Conservation (phyloP, 169 alveolate species). For the Plasmodium reichenowi region DNA sequence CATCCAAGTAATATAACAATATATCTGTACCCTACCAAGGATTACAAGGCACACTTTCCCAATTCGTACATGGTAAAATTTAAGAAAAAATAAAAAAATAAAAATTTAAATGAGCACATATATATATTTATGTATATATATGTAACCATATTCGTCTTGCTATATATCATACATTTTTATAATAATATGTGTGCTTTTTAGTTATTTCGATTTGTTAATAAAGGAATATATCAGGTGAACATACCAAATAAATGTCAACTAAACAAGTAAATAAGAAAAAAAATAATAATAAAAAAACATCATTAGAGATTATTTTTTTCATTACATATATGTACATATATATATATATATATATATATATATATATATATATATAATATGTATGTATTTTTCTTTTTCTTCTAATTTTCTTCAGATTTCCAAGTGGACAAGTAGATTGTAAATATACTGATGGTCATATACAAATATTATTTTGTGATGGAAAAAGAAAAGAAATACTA, state of each 20-base stretch:
- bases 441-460: slow-evolving; percentile 75
- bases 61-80: slow-evolving; percentile 68
- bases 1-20: slow-evolving; percentile 50
- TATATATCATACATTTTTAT: not conserved
- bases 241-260: slow-evolving; percentile 71
- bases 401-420: slow-evolving; percentile 50
- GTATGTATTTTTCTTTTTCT: not conserved
- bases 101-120: not conserved
- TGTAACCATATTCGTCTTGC: not conserved
- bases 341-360: not conserved
- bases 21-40: slow-evolving; percentile 70
- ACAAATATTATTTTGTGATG: slow-evolving; percentile 72
- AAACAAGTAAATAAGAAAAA: slow-evolving; percentile 39
- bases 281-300: not conserved
- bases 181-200: not conserved
- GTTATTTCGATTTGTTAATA: slow-evolving; percentile 68
- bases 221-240: slow-evolving; percentile 76
- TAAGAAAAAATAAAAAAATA: not conserved
- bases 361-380: not conserved
- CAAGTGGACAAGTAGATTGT: slow-evolving; percentile 75
- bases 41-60: slow-evolving; percentile 54
- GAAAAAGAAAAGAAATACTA: slow-evolving; percentile 64
- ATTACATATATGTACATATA: not conserved
- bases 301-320: not conserved
- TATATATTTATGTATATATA: not conserved